A percentile compares a stretch with the other conserved stretches of the same genome.
Evolutionary conservation across 106 monocot genomes (phyloP).

Genomic region (Acanthochlamys bracteata): DNA sequence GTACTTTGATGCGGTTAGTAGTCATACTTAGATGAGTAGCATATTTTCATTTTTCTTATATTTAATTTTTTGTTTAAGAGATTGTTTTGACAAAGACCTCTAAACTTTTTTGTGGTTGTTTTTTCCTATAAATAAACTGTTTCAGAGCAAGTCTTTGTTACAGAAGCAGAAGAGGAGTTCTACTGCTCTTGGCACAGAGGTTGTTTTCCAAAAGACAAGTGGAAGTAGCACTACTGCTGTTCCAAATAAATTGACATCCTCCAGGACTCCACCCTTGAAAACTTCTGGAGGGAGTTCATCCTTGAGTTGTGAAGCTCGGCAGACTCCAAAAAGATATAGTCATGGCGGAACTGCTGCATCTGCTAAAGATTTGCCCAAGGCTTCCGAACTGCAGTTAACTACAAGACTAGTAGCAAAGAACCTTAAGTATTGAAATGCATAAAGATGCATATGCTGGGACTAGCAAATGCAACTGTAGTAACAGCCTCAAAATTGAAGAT

Average conservation of each 20-base stretch:
- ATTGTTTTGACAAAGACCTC: no score
- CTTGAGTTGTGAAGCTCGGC: neutral
- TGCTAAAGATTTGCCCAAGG: neutral
- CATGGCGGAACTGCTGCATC: neutral
- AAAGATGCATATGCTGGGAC: neutral
- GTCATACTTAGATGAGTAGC: no score
- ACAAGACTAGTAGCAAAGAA: neutral
- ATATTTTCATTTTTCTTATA: no score
- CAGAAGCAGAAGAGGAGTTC: constrained; percentile 12
- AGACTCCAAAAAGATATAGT: neutral
- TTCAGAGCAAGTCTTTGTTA: constrained; percentile 25
- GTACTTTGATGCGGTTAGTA: constrained; percentile 50
- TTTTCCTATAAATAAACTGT: neutral
- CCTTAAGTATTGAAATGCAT: neutral
- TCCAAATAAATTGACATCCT: constrained; percentile 8
- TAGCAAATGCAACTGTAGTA: neutral
- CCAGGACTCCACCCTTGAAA: constrained; percentile 7
- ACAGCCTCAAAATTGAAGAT: neutral
- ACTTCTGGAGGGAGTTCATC: neutral
- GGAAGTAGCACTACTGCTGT: neutral
- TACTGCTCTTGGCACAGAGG: neutral
- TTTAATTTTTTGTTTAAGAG: no score
- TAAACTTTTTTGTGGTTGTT: no score
- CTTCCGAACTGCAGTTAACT: neutral
- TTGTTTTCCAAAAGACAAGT: constrained; percentile 1